Evolutionary conservation across 805 yeast genomes (phyloP).

Genomic region (Lachancea dasiensis): DNA sequence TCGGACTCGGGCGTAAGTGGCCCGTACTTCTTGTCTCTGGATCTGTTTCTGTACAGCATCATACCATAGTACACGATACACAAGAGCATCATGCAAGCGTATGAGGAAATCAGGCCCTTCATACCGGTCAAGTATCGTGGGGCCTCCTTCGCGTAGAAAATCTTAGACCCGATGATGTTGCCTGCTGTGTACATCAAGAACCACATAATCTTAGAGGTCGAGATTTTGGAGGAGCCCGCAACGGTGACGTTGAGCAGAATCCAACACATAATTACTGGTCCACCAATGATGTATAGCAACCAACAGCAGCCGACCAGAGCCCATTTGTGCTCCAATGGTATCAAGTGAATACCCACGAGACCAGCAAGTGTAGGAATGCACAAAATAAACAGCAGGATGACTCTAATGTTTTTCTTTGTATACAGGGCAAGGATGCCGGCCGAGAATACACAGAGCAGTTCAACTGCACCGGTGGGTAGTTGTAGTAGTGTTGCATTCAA

Average conservation of each 20-base stretch:
- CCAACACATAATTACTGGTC: constrained; percentile 22
- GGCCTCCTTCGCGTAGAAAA: constrained; percentile 18
- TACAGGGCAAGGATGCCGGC: constrained; percentile 20
- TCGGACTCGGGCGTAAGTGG: constrained; percentile 14
- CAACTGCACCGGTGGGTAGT: constrained; percentile 20
- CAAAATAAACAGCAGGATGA: constrained; percentile 15
- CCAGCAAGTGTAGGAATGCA: constrained; percentile 21
- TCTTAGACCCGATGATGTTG: constrained; percentile 17
- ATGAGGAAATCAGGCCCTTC: constrained; percentile 19
- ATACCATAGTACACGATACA: constrained; percentile 13
- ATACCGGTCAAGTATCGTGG: constrained; percentile 19
- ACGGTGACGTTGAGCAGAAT: constrained; percentile 17
- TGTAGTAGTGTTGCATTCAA: constrained; percentile 17
- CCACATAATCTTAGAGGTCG: constrained; percentile 18
- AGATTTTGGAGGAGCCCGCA: constrained; percentile 19
- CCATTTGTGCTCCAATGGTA: constrained; percentile 19
- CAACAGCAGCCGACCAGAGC: constrained; percentile 20
- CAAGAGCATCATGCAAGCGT: constrained; percentile 19
- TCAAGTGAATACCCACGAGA: constrained; percentile 17
- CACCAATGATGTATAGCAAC: constrained; percentile 20
- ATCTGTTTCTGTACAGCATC: constrained; percentile 17
- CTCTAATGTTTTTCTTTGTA: constrained; percentile 15
- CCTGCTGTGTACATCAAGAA: constrained; percentile 19
- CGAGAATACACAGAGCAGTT: constrained; percentile 17
- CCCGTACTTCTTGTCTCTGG: constrained; percentile 14